Percentiles rank a stretch among this genome's conserved stretches.
Conservation (phyloP, 345 rosid genomes). For the Rhodomyrtus tomentosa region DNA sequence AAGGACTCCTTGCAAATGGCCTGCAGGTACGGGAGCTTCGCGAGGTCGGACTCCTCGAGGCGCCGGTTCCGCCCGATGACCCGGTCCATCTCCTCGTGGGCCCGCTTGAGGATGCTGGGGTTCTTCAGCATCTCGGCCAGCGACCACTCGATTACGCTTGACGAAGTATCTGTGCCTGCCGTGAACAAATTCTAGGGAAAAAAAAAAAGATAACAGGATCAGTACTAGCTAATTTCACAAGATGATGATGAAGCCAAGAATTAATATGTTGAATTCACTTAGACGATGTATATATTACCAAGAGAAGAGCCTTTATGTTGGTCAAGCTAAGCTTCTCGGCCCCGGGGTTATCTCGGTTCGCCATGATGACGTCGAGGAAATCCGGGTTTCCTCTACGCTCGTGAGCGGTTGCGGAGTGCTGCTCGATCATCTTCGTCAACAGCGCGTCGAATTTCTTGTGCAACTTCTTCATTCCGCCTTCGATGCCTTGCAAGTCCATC, state of each 20-base stretch:
- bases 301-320: constrained; percentile 49
- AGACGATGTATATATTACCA: constrained; percentile 16
- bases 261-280: not conserved
- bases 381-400: constrained; percentile 32
- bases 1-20: constrained; percentile 49
- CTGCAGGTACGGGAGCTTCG: constrained; percentile 34
- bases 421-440: constrained; percentile 38
- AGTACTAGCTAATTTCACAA: not conserved
- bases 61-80: constrained; percentile 46
- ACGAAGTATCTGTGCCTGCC: constrained; percentile 66
- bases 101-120: constrained; percentile 24
- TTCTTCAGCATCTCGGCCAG: constrained; percentile 41
- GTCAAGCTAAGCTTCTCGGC: constrained; percentile 26
- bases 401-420: constrained; percentile 22
- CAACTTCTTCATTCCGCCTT: constrained; percentile 43
- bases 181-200: constrained; percentile 35
- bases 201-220: not conserved
- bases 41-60: constrained; percentile 39
- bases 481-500: constrained; percentile 68
- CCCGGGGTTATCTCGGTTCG: constrained; percentile 16
- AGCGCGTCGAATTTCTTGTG: constrained; percentile 38
- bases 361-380: constrained; percentile 40
- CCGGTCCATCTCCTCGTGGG: constrained; percentile 53
- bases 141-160: constrained; percentile 65
- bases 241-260: not conserved